Evolutionary conservation across 768 basidiomycete species (phyloP).

Genomic region (Pholiota microspora): DNA sequence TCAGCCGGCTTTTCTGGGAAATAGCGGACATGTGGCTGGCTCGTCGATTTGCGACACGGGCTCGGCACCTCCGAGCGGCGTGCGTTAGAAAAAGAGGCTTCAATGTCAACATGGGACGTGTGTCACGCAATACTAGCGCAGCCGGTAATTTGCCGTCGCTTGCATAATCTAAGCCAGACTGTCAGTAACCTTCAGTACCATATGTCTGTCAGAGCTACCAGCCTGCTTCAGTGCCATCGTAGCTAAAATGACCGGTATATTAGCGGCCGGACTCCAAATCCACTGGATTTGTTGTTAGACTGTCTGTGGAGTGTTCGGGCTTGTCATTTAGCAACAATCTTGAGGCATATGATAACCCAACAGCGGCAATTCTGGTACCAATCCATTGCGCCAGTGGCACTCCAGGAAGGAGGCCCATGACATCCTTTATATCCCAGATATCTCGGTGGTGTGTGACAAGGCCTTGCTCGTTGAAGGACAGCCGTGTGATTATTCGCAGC

Average conservation of each 20-base stretch:
- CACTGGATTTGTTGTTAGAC: conserved; percentile 12
- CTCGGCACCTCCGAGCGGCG: neutral
- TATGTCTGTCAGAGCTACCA: neutral
- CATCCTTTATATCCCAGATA: conserved; percentile 78
- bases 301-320: conserved; percentile 10
- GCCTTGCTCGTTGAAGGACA: conserved; percentile 82
- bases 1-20: conserved; percentile 11
- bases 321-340: conserved; percentile 28
- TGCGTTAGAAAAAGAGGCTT: neutral
- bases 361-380: conserved; percentile 57
- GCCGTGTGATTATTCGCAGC: conserved; percentile 67
- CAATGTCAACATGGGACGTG: neutral
- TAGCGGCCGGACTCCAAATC: conserved; percentile 18
- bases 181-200: no score
- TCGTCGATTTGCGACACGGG: neutral
- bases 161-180: neutral
- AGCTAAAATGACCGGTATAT: neutral
- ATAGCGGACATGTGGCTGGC: conserved; percentile 6
- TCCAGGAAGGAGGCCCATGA: conserved; percentile 72
- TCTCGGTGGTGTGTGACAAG: conserved; percentile 78
- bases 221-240: no score
- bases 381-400: conserved; percentile 69
- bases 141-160: conserved; percentile 4
- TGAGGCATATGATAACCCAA: conserved; percentile 47
- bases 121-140: neutral